Percentiles rank a stretch among this genome's conserved stretches.
These are phyloP conservation scores for Ambrosiella xylebori DNA, from an alignment of 2,329 filamentous ascomycete genomes.

Conservation along the genomic window DNA sequence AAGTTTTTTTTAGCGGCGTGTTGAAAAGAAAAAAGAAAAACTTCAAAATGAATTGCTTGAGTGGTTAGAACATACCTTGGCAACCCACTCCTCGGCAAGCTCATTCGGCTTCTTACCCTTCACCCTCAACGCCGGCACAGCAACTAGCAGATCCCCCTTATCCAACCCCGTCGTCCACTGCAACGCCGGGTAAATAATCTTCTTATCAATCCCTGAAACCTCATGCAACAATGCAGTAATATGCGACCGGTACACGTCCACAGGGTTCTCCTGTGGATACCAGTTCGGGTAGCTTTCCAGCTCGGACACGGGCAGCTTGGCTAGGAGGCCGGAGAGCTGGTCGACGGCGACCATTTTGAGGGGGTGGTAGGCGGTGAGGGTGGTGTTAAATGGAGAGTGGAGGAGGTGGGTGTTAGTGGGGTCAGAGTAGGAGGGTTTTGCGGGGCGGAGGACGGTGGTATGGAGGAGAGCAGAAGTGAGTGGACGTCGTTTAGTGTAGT, in stretches of 20 bases:
- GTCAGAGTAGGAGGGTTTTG: not conserved
- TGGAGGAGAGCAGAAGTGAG: not conserved
- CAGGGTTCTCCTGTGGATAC: slow-evolving; percentile 53
- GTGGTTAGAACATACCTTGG: slow-evolving; percentile 28
- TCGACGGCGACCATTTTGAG: slow-evolving; percentile 11
- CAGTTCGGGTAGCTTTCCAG: slow-evolving; percentile 34
- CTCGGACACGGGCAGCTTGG: slow-evolving; percentile 21
- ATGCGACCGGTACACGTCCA: slow-evolving; percentile 66
- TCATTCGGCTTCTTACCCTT: slow-evolving; percentile 52
- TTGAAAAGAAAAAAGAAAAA: not conserved
- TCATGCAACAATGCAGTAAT: slow-evolving; percentile 50
- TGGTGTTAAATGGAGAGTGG: not conserved
- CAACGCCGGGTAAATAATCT: slow-evolving; percentile 57
- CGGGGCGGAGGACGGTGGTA: not conserved
- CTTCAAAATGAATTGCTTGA: not conserved
- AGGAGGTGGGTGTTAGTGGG: not conserved
- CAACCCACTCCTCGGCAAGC: slow-evolving; percentile 43
- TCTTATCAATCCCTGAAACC: slow-evolving; percentile 51
- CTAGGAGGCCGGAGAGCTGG: slow-evolving; percentile 15
- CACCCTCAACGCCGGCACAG: slow-evolving; percentile 62
- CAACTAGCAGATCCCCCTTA: slow-evolving; percentile 66
- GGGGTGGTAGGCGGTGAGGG: not conserved
- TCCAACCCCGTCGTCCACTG: slow-evolving; percentile 66
- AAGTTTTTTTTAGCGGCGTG: not conserved
- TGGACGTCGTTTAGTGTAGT: no score